These are phyloP conservation scores for Cladosporium sp. DNA, from an alignment of 2,329 filamentous ascomycete genomes.

Conservation along the genomic window DNA sequence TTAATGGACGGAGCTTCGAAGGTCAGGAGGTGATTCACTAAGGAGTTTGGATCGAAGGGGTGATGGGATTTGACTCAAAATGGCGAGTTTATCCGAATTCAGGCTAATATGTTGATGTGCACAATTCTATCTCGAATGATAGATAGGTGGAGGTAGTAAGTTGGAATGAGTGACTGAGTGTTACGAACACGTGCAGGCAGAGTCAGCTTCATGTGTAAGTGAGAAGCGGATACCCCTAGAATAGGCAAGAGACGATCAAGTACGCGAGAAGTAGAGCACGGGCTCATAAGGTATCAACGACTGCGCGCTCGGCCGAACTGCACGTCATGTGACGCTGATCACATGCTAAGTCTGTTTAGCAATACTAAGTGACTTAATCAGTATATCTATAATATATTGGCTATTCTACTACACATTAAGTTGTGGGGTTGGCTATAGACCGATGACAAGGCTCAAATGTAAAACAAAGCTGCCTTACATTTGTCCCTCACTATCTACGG, in stretches of 20 bases:
- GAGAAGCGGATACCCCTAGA: neutral
- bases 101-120: neutral
- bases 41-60: neutral
- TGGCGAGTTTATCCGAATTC: neutral
- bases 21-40: neutral
- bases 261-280: too few relatives aligned
- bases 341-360: too few relatives aligned
- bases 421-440: neutral
- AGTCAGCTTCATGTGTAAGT: neutral
- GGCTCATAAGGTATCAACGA: neutral
- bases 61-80: neutral
- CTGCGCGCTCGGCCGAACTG: neutral
- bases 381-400: neutral
- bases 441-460: neutral
- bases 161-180: neutral
- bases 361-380: neutral
- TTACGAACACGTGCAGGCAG: neutral
- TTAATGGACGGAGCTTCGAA: neutral
- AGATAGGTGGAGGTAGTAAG: neutral
- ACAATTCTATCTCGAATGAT: neutral
- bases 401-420: neutral
- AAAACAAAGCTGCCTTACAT: too few relatives aligned
- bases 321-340: neutral
- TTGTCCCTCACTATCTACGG: too few relatives aligned
- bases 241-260: neutral